These are phyloP conservation scores for Termitomyces sp. DNA, from an alignment of 768 basidiomycete species.

Conservation along the genomic window DNA sequence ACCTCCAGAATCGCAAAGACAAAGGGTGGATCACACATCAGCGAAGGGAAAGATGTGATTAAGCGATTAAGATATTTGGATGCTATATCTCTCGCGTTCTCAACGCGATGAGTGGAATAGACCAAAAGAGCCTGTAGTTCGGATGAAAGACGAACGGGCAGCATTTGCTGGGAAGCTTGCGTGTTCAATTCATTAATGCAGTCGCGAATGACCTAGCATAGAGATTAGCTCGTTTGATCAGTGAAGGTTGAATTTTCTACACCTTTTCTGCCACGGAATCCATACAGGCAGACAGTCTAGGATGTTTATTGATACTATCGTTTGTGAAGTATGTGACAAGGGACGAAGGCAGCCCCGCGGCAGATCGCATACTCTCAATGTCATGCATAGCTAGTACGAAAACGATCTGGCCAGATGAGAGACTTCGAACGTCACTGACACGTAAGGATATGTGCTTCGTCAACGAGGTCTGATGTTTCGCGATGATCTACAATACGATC, in stretches of 20 bases:
- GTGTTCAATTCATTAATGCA: slow-evolving; percentile 67
- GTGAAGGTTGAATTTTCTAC: background rate
- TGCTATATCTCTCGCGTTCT: slow-evolving; percentile 78
- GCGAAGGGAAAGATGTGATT: slow-evolving; percentile 87
- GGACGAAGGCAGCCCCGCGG: slow-evolving; percentile 73
- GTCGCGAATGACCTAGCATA: slow-evolving; percentile 65
- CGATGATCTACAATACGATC: slow-evolving; percentile 48
- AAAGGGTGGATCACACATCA: slow-evolving; percentile 87
- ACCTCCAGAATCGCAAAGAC: slow-evolving; percentile 90
- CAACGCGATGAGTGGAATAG: slow-evolving; percentile 75
- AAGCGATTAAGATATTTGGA: slow-evolving; percentile 79
- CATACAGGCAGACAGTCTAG: slow-evolving; percentile 68
- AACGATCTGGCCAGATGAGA: slow-evolving; percentile 80
- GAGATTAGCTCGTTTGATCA: background rate
- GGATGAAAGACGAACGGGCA: slow-evolving; percentile 60
- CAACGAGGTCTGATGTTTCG: slow-evolving; percentile 61
- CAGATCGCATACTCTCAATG: slow-evolving; percentile 82
- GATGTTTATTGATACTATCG: slow-evolving; percentile 71
- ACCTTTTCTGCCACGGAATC: slow-evolving; percentile 86
- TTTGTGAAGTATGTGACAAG: slow-evolving; percentile 87
- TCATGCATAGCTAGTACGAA: slow-evolving; percentile 85
- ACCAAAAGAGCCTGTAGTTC: slow-evolving; percentile 77
- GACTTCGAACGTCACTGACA: slow-evolving; percentile 60
- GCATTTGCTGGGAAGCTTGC: slow-evolving; percentile 74
- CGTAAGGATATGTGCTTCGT: slow-evolving; percentile 62